These are phyloP conservation scores for Chrysoporthe puriensis DNA, from an alignment of 2,329 filamentous ascomycete species.

Conservation along the genomic window DNA sequence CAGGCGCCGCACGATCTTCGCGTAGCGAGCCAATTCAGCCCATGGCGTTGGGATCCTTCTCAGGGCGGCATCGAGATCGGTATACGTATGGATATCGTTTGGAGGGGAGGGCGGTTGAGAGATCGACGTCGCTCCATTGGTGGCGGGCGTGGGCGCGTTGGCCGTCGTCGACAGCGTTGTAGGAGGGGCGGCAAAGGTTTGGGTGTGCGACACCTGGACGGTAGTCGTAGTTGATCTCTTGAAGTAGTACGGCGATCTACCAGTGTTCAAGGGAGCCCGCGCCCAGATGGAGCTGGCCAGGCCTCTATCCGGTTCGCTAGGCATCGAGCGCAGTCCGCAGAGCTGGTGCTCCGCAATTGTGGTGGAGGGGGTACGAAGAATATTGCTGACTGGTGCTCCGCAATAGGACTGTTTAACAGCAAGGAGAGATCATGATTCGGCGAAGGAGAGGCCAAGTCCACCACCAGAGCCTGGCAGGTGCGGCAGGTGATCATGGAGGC, in stretches of 20 bases:
- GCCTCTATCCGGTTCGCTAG: slow-evolving; percentile 14
- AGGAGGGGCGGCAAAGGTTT: background rate
- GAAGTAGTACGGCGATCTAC: slow-evolving; percentile 21
- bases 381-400: background rate
- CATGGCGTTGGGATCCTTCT: slow-evolving; percentile 25
- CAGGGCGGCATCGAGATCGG: slow-evolving; percentile 17
- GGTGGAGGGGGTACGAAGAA: background rate
- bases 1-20: slow-evolving; percentile 62
- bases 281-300: slow-evolving; percentile 27
- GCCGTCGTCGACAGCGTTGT: background rate
- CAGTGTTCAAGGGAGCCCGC: slow-evolving; percentile 21
- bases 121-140: background rate
- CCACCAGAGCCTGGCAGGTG: background rate
- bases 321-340: background rate
- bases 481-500: background rate
- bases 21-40: slow-evolving; percentile 58
- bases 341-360: background rate
- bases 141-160: background rate
- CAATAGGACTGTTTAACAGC: background rate
- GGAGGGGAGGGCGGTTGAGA: background rate
- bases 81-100: background rate
- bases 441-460: background rate
- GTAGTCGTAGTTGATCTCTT: slow-evolving; percentile 3
- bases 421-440: background rate
- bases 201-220: slow-evolving; percentile 5